These are phyloP conservation scores for Massariosphaeria phaeospora DNA, from an alignment of 495 filamentous ascomycete genomes.

Conservation along the genomic window DNA sequence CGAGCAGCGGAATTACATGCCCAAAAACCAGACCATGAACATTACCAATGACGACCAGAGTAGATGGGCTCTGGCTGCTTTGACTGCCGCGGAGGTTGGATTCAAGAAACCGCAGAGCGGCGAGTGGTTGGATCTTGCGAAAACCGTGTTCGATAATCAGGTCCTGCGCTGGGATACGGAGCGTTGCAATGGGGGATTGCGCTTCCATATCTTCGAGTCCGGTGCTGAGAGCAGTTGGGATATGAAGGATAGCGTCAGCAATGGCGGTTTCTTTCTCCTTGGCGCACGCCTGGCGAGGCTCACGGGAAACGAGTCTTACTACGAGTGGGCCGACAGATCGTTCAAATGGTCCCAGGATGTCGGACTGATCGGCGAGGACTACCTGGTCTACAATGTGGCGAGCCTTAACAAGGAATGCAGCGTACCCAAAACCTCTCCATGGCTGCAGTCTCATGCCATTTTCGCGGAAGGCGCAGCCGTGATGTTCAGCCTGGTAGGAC, in stretches of 20 bases:
- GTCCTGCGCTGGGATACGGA: slow-evolving; percentile 52
- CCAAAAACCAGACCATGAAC: slow-evolving; percentile 42
- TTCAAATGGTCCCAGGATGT: slow-evolving; percentile 66
- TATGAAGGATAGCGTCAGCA: slow-evolving; percentile 64
- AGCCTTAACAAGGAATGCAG: background rate
- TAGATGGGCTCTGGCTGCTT: slow-evolving; percentile 73
- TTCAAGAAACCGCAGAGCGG: slow-evolving; percentile 52
- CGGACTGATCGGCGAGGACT: slow-evolving; percentile 43
- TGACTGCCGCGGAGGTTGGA: slow-evolving; percentile 67
- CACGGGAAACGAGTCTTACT: slow-evolving; percentile 64
- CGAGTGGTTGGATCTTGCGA: slow-evolving; percentile 56
- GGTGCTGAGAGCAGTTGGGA: slow-evolving; percentile 45
- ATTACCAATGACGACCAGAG: slow-evolving; percentile 78
- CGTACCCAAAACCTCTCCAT: background rate
- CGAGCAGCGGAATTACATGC: slow-evolving; percentile 36
- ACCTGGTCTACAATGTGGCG: background rate
- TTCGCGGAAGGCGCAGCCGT: slow-evolving; percentile 8
- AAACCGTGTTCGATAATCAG: slow-evolving; percentile 62
- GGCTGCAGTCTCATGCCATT: background rate
- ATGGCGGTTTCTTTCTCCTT: slow-evolving; percentile 66
- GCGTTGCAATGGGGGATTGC: slow-evolving; percentile 47
- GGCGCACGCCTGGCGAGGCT: slow-evolving; percentile 66
- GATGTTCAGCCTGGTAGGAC: slow-evolving; percentile 16
- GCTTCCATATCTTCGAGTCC: slow-evolving; percentile 48
- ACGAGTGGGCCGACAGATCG: slow-evolving; percentile 65